Base-by-base conservation (phyloP, 1,139 yeast genomes). In the Pichia terricola region DNA sequence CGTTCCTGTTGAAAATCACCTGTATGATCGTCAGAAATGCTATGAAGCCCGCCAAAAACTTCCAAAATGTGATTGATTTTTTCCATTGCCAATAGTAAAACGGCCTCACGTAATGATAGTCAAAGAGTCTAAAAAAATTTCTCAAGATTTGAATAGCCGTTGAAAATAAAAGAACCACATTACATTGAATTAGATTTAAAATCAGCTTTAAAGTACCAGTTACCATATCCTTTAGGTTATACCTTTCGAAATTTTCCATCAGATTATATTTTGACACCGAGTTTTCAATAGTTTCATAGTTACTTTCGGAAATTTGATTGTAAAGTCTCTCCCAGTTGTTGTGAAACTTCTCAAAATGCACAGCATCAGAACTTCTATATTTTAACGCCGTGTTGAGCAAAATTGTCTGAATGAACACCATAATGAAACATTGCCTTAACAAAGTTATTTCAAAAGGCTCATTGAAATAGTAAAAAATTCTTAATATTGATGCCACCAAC, bases 61-160 rank as follows among this genome's bases (percentile, higher is more conserved):
- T 69, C 95, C 95, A 85, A 63, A 79, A 87, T 26, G 62, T 64
- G 3, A 49, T 56, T 44, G 78, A 74, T 5, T 77, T 69, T 50
- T 73, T 69, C 96, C 96, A 87, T 61, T 86, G 94, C 96, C 96
- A 87, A 56, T 87, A 85, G 35, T 70, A 63, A 43, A 68, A 71
- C 1, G 89, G 81, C 49, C 95, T 67, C 43, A 69, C 67, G 55
- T 77, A 82, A 56, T 75, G 75, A 30, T 84, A 84, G 59, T 83
- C 91, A 60, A 81, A 83, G 46, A 80, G 70, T 44, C 77, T 69
- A 30, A 47, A 31, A 3, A 54, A 58, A 45, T 65, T 63, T 22
- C 7, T 10, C 2, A 34, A 34, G 6, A 34, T 10, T 30, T 30
- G 33, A 16, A 16, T 16, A 16, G 22, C 22, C 22, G 22, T 16